A percentile compares a stretch with the other conserved stretches of the same genome.
These are phyloP conservation scores for Fusarium setosum DNA, from an alignment of 2,329 filamentous ascomycete species.

Conservation along the genomic window DNA sequence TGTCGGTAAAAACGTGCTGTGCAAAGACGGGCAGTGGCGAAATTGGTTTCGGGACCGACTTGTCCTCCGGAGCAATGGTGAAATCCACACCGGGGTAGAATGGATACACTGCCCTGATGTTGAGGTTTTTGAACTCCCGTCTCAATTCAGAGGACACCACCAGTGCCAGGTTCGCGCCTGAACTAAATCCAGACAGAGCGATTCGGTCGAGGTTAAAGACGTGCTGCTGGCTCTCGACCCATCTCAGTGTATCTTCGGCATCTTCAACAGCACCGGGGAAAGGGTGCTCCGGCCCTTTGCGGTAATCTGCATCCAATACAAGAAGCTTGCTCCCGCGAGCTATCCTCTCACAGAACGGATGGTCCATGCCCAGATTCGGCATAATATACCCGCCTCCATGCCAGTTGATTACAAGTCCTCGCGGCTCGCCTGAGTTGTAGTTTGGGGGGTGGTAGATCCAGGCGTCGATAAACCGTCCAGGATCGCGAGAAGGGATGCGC, in stretches of 20 bases:
- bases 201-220: constrained; percentile 49
- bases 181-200: constrained; percentile 59
- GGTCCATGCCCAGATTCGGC: constrained; percentile 52
- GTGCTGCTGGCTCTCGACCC: constrained; percentile 44
- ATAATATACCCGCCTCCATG: constrained; percentile 50
- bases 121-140: constrained; percentile 46
- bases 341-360: constrained; percentile 50
- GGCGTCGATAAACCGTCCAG: constrained; percentile 39
- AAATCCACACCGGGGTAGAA: constrained; percentile 55
- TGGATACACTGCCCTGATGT: constrained; percentile 60
- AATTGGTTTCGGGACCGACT: constrained; percentile 42
- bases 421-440: not conserved
- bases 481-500: constrained; percentile 44
- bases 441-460: constrained; percentile 43
- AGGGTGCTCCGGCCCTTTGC: constrained; percentile 51
- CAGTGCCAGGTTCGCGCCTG: constrained; percentile 58
- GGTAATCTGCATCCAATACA: constrained; percentile 51
- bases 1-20: constrained; percentile 45
- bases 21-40: constrained; percentile 3
- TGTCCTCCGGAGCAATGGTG: constrained; percentile 41
- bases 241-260: constrained; percentile 49
- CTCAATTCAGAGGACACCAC: constrained; percentile 45
- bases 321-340: constrained; percentile 40
- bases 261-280: constrained; percentile 50
- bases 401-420: constrained; percentile 49